These are phyloP conservation scores for Parastagonospora avenae DNA, from an alignment of 2,329 filamentous ascomycete genomes.

Conservation along the genomic window DNA sequence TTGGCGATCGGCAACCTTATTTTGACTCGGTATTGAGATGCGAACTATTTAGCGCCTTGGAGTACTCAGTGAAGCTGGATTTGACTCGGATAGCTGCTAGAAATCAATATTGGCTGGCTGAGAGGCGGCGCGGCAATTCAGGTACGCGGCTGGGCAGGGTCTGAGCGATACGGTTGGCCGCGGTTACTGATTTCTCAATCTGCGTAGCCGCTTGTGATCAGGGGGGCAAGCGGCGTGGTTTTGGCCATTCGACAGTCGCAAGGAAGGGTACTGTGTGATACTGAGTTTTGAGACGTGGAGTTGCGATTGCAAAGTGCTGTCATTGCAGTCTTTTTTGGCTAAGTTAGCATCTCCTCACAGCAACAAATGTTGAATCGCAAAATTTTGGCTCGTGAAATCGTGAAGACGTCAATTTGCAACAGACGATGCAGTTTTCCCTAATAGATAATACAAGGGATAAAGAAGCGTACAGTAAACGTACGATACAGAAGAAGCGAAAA, in stretches of 20 bases:
- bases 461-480: constrained; percentile 17
- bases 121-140: constrained; percentile 7
- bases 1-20: neutral
- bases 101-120: constrained; percentile 1
- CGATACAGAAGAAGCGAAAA: constrained; percentile 23
- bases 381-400: constrained; percentile 7
- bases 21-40: neutral
- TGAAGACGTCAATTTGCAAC: constrained; percentile 17
- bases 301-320: too few species aligned
- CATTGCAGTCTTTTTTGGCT: neutral
- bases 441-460: constrained; percentile 6
- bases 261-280: too few species aligned
- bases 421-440: constrained; percentile 8
- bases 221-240: neutral
- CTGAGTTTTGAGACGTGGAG: too few species aligned
- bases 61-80: neutral
- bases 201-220: constrained; percentile 8
- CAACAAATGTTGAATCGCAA: neutral
- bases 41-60: neutral
- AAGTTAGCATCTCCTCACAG: neutral
- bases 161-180: constrained; percentile 5
- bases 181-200: constrained; percentile 7
- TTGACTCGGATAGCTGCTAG: neutral
- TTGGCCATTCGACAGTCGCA: too few species aligned
- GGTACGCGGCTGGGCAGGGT: constrained; percentile 7